Conservation (phyloP, 257 asterid species). For the Nicotiana obtusifolia region DNA sequence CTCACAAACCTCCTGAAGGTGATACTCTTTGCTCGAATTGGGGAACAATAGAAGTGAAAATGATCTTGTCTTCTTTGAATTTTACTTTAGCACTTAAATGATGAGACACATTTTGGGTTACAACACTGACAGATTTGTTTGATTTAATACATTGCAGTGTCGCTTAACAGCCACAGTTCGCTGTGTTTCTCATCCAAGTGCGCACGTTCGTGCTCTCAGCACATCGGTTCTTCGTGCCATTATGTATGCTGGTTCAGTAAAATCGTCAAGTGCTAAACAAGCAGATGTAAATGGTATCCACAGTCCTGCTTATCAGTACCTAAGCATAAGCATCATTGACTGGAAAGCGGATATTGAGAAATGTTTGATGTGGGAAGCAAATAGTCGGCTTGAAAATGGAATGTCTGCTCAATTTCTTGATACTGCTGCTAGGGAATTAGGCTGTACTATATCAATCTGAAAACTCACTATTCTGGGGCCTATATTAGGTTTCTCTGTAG, state of each 20-base stretch:
- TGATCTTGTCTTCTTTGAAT: neutral
- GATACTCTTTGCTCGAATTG: constrained; percentile 4
- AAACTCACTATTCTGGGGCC: neutral
- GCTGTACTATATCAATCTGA: constrained; percentile 61
- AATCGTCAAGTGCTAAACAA: constrained; percentile 27
- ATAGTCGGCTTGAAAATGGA: constrained; percentile 72
- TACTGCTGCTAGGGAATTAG: constrained; percentile 84
- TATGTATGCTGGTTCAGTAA: constrained; percentile 46
- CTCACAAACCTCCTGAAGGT: constrained; percentile 89
- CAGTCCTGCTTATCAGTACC: constrained; percentile 42
- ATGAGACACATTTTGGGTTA: neutral
- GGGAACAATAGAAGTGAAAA: neutral
- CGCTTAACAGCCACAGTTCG: constrained; percentile 93
- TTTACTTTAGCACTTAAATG: neutral
- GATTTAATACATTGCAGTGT: constrained; percentile 47
- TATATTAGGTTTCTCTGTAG: constrained; percentile 43
- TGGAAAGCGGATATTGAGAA: constrained; percentile 76
- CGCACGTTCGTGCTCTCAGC: constrained; percentile 97
- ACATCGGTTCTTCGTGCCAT: constrained; percentile 91
- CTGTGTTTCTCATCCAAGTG: constrained; percentile 90
- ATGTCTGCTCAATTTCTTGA: constrained; percentile 61
- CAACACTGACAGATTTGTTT: constrained; percentile 2
- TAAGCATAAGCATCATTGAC: constrained; percentile 37
- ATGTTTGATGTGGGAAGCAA: constrained; percentile 92
- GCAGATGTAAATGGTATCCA: constrained; percentile 30